Conservation (phyloP, 78 protist genomes). For the Guillardia theta region DNA sequence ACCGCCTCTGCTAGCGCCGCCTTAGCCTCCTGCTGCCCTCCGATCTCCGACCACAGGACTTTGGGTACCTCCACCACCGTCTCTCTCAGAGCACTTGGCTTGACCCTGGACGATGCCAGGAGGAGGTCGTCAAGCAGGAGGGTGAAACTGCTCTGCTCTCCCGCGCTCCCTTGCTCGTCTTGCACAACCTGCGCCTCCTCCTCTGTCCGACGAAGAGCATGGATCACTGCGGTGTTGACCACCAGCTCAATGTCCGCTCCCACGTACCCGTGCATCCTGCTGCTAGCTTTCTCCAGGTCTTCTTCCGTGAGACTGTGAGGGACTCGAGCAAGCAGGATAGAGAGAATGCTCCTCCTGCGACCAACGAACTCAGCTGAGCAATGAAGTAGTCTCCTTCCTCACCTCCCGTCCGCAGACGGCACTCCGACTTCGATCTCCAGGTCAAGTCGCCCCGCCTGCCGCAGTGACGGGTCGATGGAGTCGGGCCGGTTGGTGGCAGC, state of each 20-base stretch:
- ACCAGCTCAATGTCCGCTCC: neutral
- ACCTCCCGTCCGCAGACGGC: neutral
- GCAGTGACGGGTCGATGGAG: constrained; percentile 59
- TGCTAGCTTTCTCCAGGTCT: neutral
- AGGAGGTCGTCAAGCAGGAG: neutral
- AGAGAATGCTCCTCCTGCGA: neutral
- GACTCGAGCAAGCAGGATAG: neutral
- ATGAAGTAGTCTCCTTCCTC: too few species aligned
- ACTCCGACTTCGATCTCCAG: neutral
- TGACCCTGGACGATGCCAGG: neutral
- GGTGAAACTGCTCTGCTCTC: neutral
- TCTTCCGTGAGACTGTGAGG: neutral
- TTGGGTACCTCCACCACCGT: constrained; percentile 56
- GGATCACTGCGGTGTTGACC: neutral
- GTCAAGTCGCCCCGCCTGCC: constrained; percentile 68
- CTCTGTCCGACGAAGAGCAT: neutral
- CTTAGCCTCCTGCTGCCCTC: constrained; percentile 84
- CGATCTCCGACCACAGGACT: constrained; percentile 94
- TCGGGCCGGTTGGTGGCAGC: too few species aligned
- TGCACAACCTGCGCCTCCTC: neutral
- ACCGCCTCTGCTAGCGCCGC: constrained; percentile 84
- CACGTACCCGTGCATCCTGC: neutral
- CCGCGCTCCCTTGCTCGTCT: neutral
- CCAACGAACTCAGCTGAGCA: neutral
- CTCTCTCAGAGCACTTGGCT: neutral